Evolutionary conservation across 371 early-diverging fungal species (phyloP).

Genomic region (Batkoa obscura): DNA sequence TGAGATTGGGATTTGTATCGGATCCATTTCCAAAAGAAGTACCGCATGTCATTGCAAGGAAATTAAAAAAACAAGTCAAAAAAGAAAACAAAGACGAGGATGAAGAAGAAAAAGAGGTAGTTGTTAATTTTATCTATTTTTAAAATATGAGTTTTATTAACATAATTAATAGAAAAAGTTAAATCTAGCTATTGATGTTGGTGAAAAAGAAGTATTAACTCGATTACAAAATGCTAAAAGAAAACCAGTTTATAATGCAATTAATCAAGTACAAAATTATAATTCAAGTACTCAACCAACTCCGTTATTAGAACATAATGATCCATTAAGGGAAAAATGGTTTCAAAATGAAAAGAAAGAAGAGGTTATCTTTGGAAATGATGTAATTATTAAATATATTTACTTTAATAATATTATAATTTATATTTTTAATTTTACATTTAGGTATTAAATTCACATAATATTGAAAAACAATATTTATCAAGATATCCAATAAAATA

Average conservation of each 20-base stretch:
- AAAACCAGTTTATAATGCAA: constrained; percentile 38
- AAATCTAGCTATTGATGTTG: constrained; percentile 2
- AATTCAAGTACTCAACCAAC: constrained; percentile 44
- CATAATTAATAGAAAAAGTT: constrained; percentile 4
- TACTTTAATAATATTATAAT: no score
- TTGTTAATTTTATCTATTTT: not conserved
- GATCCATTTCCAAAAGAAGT: constrained; percentile 59
- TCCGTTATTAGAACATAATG: constrained; percentile 68
- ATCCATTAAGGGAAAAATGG: constrained; percentile 67
- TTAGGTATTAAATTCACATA: constrained; percentile 12
- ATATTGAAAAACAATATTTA: constrained; percentile 17
- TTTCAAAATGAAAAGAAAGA: no score
- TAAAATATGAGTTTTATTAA: not conserved
- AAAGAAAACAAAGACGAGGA: not conserved
- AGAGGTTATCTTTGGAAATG: no score
- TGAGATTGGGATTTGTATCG: constrained; percentile 58
- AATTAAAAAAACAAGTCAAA: constrained; percentile 10
- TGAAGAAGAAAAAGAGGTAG: not conserved
- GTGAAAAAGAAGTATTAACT: not conserved
- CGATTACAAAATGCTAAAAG: not conserved
- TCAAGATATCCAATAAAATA: constrained; percentile 44
- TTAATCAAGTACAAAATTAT: constrained; percentile 43
- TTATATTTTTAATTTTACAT: not conserved
- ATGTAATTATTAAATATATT: no score
- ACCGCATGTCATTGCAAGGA: constrained; percentile 64